Conservation (phyloP, 225 moss, liverwort and hornwort genomes). For the Thuidium tamariscinum region DNA sequence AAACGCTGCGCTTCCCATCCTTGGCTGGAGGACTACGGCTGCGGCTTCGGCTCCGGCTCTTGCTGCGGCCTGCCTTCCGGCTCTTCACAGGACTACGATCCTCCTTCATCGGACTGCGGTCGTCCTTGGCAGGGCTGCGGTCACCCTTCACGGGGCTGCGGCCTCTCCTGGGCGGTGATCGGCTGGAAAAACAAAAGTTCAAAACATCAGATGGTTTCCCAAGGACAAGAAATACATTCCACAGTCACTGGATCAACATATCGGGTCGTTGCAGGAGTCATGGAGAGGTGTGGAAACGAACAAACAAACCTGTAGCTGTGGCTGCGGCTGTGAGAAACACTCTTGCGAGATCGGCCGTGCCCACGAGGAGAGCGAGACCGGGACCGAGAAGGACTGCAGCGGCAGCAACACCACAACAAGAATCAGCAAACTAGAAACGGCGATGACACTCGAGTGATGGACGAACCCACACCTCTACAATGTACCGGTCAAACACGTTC, state of each 20-base stretch:
- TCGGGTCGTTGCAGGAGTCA: background rate
- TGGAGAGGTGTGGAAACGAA: background rate
- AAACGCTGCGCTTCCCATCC: conserved; percentile 37
- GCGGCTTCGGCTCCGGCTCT: conserved; percentile 26
- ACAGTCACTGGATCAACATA: background rate
- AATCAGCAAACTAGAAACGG: background rate
- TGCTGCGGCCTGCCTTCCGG: conserved; percentile 23
- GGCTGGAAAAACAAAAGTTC: background rate
- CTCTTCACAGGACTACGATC: conserved; percentile 43
- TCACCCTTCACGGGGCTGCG: conserved; percentile 67
- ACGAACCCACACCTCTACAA: background rate
- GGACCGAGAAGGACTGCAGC: conserved; percentile 59
- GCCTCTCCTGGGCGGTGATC: conserved; percentile 54
- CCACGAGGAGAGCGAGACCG: conserved; percentile 80
- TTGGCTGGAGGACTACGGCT: conserved; percentile 48
- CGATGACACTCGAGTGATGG: background rate
- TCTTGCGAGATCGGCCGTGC: conserved; percentile 64
- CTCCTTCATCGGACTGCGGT: conserved; percentile 63
- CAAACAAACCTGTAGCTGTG: conserved; percentile 76
- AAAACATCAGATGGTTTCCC: background rate
- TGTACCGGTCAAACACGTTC: background rate
- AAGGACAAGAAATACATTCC: background rate
- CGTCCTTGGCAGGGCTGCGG: conserved; percentile 15
- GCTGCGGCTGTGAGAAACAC: conserved; percentile 77
- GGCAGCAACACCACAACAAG: background rate